Conservation (phyloP, 108 stramenopile genomes). For the Skeletonema menzelii region DNA sequence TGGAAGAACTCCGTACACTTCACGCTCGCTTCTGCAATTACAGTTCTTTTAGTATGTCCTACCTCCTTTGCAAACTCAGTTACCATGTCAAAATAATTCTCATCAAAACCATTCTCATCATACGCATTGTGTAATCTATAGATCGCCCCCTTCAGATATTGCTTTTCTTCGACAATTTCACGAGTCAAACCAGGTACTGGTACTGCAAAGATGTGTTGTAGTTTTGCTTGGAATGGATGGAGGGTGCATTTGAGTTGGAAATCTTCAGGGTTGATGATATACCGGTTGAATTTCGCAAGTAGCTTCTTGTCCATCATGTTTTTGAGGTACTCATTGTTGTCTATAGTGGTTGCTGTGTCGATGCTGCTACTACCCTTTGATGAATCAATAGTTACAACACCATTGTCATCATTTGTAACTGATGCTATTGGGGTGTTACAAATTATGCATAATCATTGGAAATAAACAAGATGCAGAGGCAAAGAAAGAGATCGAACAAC, state of each 20-base stretch:
- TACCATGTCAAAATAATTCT: conserved; percentile 24
- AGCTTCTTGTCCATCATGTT: conserved; percentile 42
- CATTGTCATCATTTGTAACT: conserved; percentile 1
- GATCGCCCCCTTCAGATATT: conserved; percentile 28
- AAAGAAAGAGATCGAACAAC: not conserved
- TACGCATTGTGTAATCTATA: conserved; percentile 23
- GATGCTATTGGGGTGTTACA: not conserved
- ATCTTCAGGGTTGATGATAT: conserved; percentile 6
- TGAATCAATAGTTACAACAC: conserved; percentile 4
- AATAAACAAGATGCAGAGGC: not conserved
- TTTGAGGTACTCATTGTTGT: conserved; percentile 18
- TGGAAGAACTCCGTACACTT: conserved; percentile 41
- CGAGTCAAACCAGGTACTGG: conserved; percentile 33
- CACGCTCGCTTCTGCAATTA: conserved; percentile 39
- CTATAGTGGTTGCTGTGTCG: not conserved
- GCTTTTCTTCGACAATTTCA: conserved; percentile 33
- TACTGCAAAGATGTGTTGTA: conserved; percentile 40
- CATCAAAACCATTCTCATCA: conserved; percentile 30
- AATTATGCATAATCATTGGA: not conserved
- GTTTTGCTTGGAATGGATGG: conserved; percentile 15
- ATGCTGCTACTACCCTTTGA: not conserved
- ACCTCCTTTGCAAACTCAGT: conserved; percentile 20
- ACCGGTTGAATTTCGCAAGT: conserved; percentile 10
- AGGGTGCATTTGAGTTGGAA: conserved; percentile 29
- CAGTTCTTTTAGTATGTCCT: conserved; percentile 15